These are phyloP conservation scores for Cutaneotrichosporon sp. DNA, from an alignment of 1,284 basidiomycete genomes.

Conservation along the genomic window DNA sequence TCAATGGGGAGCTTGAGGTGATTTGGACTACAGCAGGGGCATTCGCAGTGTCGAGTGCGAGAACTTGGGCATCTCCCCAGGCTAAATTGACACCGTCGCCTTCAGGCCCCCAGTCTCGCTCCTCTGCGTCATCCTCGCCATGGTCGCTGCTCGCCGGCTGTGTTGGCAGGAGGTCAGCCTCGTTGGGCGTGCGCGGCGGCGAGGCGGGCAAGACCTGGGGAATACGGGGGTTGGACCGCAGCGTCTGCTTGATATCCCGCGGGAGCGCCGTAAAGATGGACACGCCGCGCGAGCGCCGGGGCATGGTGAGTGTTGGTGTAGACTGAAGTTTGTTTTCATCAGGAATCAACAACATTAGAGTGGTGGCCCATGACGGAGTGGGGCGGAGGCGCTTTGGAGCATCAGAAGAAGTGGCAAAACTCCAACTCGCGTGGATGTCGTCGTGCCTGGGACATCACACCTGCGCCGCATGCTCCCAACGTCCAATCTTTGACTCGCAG, in stretches of 20 bases:
- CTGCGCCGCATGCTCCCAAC: too few relatives aligned
- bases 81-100: slow-evolving; percentile 6
- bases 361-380: too few relatives aligned
- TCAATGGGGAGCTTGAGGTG: not conserved
- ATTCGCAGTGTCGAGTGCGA: not conserved
- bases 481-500: too few relatives aligned
- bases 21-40: not conserved
- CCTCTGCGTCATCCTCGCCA: too few relatives aligned
- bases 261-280: slow-evolving; percentile 42
- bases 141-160: slow-evolving; percentile 17
- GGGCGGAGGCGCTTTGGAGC: too few relatives aligned
- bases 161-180: slow-evolving; percentile 15
- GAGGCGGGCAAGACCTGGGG: slow-evolving; percentile 4
- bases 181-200: slow-evolving; percentile 5
- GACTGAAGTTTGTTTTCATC: too few relatives aligned
- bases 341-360: too few relatives aligned
- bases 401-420: too few relatives aligned
- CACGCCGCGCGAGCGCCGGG: not conserved
- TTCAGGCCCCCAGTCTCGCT: too few relatives aligned
- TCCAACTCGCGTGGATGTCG: too few relatives aligned
- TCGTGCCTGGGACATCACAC: too few relatives aligned
- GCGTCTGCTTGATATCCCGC: slow-evolving; percentile 25
- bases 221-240: slow-evolving; percentile 26
- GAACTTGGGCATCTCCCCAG: not conserved
- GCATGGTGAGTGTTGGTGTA: not conserved